Percentiles rank a stretch among this genome's conserved stretches.
phyloP scores from a whole-genome alignment of 2,329 filamentous ascomycete species.

The Aulographum hederae region DNA sequence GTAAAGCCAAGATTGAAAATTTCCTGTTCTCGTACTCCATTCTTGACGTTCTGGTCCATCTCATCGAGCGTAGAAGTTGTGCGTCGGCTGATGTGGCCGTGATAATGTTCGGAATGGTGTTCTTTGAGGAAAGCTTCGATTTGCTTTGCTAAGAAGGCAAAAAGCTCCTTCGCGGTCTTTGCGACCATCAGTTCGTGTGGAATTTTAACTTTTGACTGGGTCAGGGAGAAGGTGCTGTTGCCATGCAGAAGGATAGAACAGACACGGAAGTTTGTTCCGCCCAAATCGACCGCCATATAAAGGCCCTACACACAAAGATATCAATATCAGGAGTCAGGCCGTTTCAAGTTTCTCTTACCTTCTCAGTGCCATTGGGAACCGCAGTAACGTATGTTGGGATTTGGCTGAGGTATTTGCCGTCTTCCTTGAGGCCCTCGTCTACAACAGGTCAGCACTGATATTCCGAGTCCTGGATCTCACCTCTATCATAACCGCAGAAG shows the following conservation, averaged over 20 bases:
- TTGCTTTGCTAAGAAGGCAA: slow-evolving; percentile 81
- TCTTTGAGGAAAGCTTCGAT: slow-evolving; percentile 74
- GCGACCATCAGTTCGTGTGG: slow-evolving; percentile 81
- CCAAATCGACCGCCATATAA: slow-evolving; percentile 93
- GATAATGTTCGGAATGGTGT: slow-evolving; percentile 79
- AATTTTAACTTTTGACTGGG: slow-evolving; percentile 81
- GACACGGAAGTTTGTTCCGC: slow-evolving; percentile 94
- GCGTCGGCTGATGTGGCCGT: slow-evolving; percentile 46
- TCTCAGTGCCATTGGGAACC: slow-evolving; percentile 93
- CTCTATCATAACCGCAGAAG: too few relatives aligned
- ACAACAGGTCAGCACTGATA: slow-evolving; percentile 19
- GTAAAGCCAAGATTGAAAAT: slow-evolving; percentile 95
- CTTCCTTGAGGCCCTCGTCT: slow-evolving; percentile 65
- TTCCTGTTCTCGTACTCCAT: slow-evolving; percentile 49
- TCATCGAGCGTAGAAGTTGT: too few relatives aligned
- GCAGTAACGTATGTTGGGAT: slow-evolving; percentile 94
- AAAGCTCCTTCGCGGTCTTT: slow-evolving; percentile 70
- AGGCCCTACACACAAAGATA: slow-evolving; percentile 45
- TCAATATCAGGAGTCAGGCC: neutral
- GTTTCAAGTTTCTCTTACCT: slow-evolving; percentile 35
- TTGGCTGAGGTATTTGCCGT: slow-evolving; percentile 73
- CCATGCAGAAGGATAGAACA: slow-evolving; percentile 89
- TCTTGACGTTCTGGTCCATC: too few relatives aligned
- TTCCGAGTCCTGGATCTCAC: too few relatives aligned
- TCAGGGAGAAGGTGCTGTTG: slow-evolving; percentile 86